Evolutionary conservation across 176 grass and related monocot genomes (phyloP), one percentile per base, ranked within the genome.

Genomic region (Secale cereale): DNA sequence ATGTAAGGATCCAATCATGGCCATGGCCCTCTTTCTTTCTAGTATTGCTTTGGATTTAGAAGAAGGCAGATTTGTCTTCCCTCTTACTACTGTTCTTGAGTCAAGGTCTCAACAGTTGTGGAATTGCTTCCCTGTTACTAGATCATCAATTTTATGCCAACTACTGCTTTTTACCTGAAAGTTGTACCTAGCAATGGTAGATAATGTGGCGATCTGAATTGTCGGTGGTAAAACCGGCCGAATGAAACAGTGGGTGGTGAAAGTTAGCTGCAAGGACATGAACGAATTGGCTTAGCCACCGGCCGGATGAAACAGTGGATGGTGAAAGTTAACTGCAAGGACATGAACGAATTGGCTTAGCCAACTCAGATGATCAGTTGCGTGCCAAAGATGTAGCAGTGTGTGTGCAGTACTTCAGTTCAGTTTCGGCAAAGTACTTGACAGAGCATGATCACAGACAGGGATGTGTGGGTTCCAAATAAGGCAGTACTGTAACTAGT

Each of bases 1-100:
- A 86, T 99, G 97, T 99, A 92, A 94, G 93, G 61, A 85, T 81
- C 14, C 52, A 22, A 57, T 57, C 69, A 78, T 82, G 76, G 29
- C 48, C 27, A 79, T 33, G 28, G 3, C 69, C 35, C 74, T 52
- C 41, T 74, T 10, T 16, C 65, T 64, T 60, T 62, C 62, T 35
- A n/a, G n/a, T n/a, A 73, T 77, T 81, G 33, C 30, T 82, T 91
- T 72, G 52, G 60, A 48, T 27, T 43, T 7, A 66, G 30, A 25
- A 13, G 33, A 79, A 60, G 64, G 4, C 23, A 82, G 54, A 86
- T 81, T 85, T 85, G 54, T 56, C 71, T 40, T 33, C 11, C 26
- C 1, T 37, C 16, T 65, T 43, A 43, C 30, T 70, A 63, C 26
- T 79, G 78, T 73, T 50, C 14, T 60, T 28, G 43, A 74, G 67